These are phyloP conservation scores for Rhododendron ferrugineum DNA, from an alignment of 148 eudicot species.

Conservation along the genomic window DNA sequence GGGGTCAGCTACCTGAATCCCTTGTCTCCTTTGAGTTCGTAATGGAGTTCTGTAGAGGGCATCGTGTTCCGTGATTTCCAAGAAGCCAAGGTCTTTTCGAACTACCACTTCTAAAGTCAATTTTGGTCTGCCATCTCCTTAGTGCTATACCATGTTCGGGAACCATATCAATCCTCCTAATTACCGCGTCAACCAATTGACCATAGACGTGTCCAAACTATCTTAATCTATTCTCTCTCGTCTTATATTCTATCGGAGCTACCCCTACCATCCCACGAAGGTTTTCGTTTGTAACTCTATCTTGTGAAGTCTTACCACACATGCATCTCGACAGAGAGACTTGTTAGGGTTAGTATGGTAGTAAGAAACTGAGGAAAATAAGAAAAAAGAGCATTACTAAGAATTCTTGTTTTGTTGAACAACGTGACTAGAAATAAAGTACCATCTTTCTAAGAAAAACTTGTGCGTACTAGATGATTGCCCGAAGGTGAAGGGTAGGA, in stretches of 20 bases:
- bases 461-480: not conserved
- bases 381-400: not conserved
- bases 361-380: not conserved
- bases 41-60: not conserved
- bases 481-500: not conserved
- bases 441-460: not conserved
- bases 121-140: not conserved
- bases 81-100: not conserved
- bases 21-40: not conserved
- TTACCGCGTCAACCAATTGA: not conserved
- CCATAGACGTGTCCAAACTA: not conserved
- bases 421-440: not conserved
- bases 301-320: not conserved
- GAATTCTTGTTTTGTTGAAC: not conserved
- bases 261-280: not conserved
- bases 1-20: not conserved
- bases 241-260: not conserved
- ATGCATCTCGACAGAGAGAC: not conserved
- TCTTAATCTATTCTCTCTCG: not conserved
- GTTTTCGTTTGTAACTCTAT: not conserved
- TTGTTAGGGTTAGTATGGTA: not conserved
- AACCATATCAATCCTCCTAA: not conserved
- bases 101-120: not conserved
- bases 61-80: not conserved
- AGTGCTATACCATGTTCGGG: not conserved